Evolutionary conservation across 768 basidiomycete genomes (phyloP), one percentile per base, ranked within the genome.

Genomic region (Dioszegia aurantiaca): DNA sequence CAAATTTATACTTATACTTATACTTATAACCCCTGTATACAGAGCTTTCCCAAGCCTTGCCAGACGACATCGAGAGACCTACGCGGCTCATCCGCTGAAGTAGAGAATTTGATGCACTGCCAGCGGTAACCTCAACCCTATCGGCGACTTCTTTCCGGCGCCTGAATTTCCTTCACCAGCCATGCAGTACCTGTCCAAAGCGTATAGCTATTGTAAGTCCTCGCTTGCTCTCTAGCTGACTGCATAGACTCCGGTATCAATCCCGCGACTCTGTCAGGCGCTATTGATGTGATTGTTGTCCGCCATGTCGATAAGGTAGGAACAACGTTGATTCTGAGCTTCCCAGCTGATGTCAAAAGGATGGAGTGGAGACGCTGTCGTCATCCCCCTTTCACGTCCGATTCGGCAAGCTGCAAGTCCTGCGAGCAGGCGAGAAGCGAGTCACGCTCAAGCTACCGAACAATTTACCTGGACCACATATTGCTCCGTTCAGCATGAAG

Each of bases 221-320:
- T 33, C 16, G 30, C n/a, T n/a, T n/a, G n/a, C n/a, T n/a, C n/a
- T n/a, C n/a, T n/a, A n/a, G n/a, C n/a, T 9, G 11, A 30, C n/a
- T 19, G 6, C 23, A 12, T 56, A 77, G 75, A 78, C 64, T 78
- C 77, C 23, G 76, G 76, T 40, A 89, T 95, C 62, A 99, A 99
- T 69, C 92, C 95, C 0, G 87, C 94, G 0, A 99, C 95, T 0
- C 84, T 99, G 58, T 95, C 93, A 3, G 94, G 95, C 43, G 95
- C 95, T 42, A 95, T 98, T 82, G 94, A 99, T 82, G 90, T 99
- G 77, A 92, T 99, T 70, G 94, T 98, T 65, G 85, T 99, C 45
- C 84, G 87, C 62, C 84, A 87, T 45, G 85, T 84, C 23, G 79
- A 83, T n/a, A 80, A 81, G 33, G 57, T 58, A 23, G 28, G 56